A percentile compares a stretch with the other conserved stretches of the same genome.
Evolutionary conservation across 2,329 filamentous ascomycete genomes (phyloP).

Genomic region (Rugonectria rugulosa): DNA sequence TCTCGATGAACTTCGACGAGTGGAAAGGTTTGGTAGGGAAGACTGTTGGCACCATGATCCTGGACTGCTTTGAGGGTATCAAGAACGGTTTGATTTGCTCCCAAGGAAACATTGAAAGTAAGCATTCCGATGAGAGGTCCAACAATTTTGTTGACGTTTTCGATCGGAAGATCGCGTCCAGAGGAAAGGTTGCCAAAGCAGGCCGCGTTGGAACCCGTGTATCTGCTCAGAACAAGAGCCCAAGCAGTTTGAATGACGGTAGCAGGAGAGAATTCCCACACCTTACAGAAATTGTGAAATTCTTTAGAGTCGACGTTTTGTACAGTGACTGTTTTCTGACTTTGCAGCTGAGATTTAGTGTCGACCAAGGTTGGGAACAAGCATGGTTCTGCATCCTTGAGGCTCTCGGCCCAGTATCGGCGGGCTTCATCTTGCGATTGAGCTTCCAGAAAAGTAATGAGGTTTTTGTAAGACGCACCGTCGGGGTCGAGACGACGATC

Average conservation of each 20-base stretch:
- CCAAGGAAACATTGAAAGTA: slow-evolving; percentile 35
- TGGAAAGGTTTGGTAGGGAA: slow-evolving; percentile 3
- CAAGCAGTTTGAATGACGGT: slow-evolving; percentile 60
- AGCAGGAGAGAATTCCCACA: slow-evolving; percentile 54
- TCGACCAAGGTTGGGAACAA: slow-evolving; percentile 24
- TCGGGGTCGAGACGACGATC: slow-evolving; percentile 11
- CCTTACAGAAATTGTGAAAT: slow-evolving; percentile 46
- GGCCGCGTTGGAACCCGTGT: slow-evolving; percentile 55
- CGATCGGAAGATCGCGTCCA: slow-evolving; percentile 59
- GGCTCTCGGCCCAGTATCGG: not conserved
- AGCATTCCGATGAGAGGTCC: slow-evolving; percentile 65
- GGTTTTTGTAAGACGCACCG: not conserved
- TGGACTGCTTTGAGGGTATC: slow-evolving; percentile 1
- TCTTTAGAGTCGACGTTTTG: slow-evolving; percentile 16
- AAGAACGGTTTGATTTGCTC: not conserved
- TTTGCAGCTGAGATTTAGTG: not conserved
- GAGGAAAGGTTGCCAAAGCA: slow-evolving; percentile 63
- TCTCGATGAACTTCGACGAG: slow-evolving; percentile 4
- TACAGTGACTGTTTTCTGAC: slow-evolving; percentile 5
- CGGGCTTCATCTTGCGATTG: not conserved
- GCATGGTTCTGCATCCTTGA: slow-evolving; percentile 10
- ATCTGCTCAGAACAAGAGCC: slow-evolving; percentile 57
- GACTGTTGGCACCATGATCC: not conserved
- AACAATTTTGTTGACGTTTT: slow-evolving; percentile 55
- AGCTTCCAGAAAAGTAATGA: slow-evolving; percentile 8